phyloP scores from a whole-genome alignment of 257 asterid genomes.

The Pogostemon cablin region DNA sequence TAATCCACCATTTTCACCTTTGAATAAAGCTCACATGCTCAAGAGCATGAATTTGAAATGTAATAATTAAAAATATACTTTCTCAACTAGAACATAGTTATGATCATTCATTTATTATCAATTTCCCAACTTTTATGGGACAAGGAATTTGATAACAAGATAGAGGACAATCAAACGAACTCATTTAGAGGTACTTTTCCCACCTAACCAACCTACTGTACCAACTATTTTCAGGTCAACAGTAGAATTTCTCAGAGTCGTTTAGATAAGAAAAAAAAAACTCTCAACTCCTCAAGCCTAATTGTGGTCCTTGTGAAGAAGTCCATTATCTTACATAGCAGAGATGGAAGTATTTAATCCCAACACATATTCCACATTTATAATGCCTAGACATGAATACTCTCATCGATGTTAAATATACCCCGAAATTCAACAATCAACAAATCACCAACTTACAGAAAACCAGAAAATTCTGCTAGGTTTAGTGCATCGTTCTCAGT shows the following conservation, averaged over 20 bases:
- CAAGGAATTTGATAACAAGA: slow-evolving; percentile 8
- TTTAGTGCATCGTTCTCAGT: neutral
- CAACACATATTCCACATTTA: neutral
- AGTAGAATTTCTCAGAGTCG: slow-evolving; percentile 7
- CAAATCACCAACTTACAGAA: neutral
- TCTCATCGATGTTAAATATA: slow-evolving; percentile 18
- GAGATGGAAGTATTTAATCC: slow-evolving; percentile 8
- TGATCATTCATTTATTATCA: neutral
- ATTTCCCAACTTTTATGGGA: slow-evolving; percentile 4
- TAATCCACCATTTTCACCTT: neutral
- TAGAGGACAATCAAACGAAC: neutral
- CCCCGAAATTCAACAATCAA: neutral
- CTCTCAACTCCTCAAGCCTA: slow-evolving; percentile 10
- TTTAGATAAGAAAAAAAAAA: neutral
- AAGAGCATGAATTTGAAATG: slow-evolving; percentile 1
- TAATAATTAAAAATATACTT: neutral
- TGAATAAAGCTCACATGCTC: neutral
- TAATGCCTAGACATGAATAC: neutral
- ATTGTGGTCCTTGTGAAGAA: neutral
- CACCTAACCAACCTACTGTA: neutral
- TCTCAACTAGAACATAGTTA: neutral
- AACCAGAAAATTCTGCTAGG: neutral
- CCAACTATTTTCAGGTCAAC: neutral
- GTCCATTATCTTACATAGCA: neutral
- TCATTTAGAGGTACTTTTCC: neutral